Evolutionary conservation across 352 stramenopile genomes (phyloP).

Genomic region (Globisporangium polare): DNA sequence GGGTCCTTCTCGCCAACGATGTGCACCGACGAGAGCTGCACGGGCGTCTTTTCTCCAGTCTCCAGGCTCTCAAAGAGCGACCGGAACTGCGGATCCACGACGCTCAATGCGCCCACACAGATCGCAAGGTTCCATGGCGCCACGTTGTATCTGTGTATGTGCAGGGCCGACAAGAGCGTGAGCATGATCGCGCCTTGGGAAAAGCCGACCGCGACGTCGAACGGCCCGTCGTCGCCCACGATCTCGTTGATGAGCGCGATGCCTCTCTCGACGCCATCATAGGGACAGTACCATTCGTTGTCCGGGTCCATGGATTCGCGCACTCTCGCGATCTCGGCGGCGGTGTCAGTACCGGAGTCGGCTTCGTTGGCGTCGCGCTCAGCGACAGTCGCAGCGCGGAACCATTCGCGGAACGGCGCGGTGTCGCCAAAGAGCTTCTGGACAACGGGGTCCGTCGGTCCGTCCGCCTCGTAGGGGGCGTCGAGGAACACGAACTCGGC

Average conservation of each 20-base stretch:
- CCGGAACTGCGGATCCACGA: constrained; percentile 23
- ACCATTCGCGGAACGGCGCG: constrained; percentile 75
- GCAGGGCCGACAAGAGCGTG: constrained; percentile 30
- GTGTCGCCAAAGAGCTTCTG: constrained; percentile 44
- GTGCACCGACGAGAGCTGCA: constrained; percentile 42
- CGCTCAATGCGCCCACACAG: constrained; percentile 32
- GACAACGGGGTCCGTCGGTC: constrained; percentile 50
- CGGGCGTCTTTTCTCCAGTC: constrained; percentile 7
- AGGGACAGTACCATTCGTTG: constrained; percentile 14
- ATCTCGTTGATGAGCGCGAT: constrained; percentile 34
- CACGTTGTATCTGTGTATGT: constrained; percentile 22
- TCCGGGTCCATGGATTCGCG: no score
- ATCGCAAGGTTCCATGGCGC: constrained; percentile 34
- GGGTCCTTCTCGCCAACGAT: constrained; percentile 44
- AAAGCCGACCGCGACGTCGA: constrained; percentile 51
- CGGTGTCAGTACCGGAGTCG: no score
- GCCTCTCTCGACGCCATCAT: constrained; percentile 26
- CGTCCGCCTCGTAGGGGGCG: constrained; percentile 42
- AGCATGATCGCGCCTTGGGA: constrained; percentile 49
- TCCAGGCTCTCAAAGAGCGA: constrained; percentile 24
- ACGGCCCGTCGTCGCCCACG: constrained; percentile 32
- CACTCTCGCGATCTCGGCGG: no score
- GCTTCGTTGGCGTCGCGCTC: no score
- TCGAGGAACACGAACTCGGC: constrained; percentile 76
- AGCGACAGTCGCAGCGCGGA: no score